These are phyloP conservation scores for Sclerotiophoma versabilis DNA, from an alignment of 2,329 filamentous ascomycete genomes.

Conservation along the genomic window DNA sequence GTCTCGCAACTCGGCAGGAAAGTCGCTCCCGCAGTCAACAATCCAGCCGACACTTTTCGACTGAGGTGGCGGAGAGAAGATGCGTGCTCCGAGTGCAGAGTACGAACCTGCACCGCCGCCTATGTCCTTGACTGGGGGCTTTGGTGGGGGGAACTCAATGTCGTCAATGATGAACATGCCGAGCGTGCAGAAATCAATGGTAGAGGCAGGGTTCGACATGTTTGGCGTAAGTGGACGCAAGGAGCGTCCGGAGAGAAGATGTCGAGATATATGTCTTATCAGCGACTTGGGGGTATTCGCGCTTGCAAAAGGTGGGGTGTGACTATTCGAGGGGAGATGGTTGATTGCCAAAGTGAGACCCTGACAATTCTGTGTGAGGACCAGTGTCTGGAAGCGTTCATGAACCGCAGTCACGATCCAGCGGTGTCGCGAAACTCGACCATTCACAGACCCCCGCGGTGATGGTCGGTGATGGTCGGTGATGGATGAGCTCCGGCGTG, in stretches of 20 bases:
- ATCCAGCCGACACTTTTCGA: constrained; percentile 84
- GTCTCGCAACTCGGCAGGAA: constrained; percentile 70
- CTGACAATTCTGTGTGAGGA: neutral
- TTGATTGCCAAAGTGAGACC: neutral
- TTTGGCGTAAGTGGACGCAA: no score
- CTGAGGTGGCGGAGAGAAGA: constrained; percentile 74
- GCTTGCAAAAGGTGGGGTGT: neutral
- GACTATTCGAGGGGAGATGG: neutral
- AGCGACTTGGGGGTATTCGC: neutral
- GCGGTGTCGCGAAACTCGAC: neutral
- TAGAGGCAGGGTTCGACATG: neutral
- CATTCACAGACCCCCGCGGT: constrained; percentile 16
- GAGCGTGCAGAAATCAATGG: constrained; percentile 65
- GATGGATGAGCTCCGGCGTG: constrained; percentile 2
- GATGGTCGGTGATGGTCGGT: constrained; percentile 3
- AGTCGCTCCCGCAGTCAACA: constrained; percentile 87
- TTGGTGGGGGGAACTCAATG: constrained; percentile 81
- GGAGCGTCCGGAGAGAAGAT: neutral
- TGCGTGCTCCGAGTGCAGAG: constrained; percentile 83
- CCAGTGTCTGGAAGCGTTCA: neutral
- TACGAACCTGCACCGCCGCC: constrained; percentile 91
- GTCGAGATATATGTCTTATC: neutral
- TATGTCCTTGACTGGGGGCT: constrained; percentile 73
- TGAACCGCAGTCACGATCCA: neutral
- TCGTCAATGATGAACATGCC: constrained; percentile 78